A percentile compares a stretch with the other conserved stretches of the same genome.
Conservation (phyloP, 345 rosid genomes). For the Bruguiera sexangula region DNA sequence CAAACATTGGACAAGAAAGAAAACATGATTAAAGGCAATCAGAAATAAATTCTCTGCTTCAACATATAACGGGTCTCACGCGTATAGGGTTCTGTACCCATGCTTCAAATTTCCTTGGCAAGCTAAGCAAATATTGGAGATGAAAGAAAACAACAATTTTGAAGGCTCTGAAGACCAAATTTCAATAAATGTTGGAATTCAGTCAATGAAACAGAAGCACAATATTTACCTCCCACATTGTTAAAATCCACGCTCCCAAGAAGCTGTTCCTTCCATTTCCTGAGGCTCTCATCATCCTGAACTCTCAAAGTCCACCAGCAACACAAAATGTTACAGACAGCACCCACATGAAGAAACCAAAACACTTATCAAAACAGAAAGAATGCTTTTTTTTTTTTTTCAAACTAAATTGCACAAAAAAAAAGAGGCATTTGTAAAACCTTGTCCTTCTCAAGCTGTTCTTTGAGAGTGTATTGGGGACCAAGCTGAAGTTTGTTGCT, state of each 20-base stretch:
- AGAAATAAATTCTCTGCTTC: neutral
- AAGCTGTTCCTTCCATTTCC: conserved; percentile 86
- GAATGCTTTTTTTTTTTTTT: neutral
- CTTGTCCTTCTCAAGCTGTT: conserved; percentile 71
- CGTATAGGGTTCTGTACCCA: neutral
- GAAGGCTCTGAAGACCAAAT: neutral
- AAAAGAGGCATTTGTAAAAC: conserved; percentile 13
- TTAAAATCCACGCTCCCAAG: conserved; percentile 64
- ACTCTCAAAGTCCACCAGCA: conserved; percentile 16
- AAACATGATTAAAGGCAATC: neutral
- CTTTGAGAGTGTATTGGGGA: conserved; percentile 69
- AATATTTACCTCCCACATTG: conserved; percentile 55
- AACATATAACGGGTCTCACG: too few species aligned
- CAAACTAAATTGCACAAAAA: neutral
- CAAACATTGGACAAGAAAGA: too few species aligned
- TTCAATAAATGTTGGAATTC: neutral
- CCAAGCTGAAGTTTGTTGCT: conserved; percentile 48
- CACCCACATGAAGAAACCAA: too few species aligned
- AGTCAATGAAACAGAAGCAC: neutral
- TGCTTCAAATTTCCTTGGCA: too few species aligned
- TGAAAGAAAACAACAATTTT: neutral
- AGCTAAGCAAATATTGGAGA: neutral
- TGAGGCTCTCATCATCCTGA: conserved; percentile 78
- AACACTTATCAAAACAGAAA: neutral
- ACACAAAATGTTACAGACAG: neutral